Percentiles rank a stretch among this genome's conserved stretches.
Conservation (phyloP, 129 eudicot species). For the Flaveria robusta region DNA sequence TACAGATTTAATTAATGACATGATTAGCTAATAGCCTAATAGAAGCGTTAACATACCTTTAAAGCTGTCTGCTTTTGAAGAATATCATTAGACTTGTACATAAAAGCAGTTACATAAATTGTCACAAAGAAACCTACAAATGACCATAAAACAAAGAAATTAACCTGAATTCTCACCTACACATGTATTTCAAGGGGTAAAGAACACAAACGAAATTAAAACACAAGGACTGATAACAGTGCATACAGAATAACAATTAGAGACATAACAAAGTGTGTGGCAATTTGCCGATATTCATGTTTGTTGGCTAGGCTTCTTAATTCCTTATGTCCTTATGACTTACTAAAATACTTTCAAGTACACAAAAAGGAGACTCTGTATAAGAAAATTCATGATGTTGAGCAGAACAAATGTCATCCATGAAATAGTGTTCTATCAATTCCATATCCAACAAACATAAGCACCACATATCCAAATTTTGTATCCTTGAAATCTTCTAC, state of each 20-base stretch:
- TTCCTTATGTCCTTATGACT: neutral
- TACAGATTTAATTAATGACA: neutral
- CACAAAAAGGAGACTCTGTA: neutral
- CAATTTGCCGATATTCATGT: neutral
- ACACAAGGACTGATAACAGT: neutral
- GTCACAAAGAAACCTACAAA: constrained; percentile 76
- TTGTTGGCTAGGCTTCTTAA: neutral
- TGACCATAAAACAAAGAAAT: constrained; percentile 17
- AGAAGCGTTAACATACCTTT: constrained; percentile 44
- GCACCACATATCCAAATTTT: neutral
- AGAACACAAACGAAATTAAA: constrained; percentile 2
- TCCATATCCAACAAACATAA: neutral
- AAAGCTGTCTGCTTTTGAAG: constrained; percentile 78
- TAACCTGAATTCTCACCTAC: neutral
- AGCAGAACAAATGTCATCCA: neutral
- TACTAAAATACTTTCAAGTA: neutral
- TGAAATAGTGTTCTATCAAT: neutral
- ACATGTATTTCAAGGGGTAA: neutral
- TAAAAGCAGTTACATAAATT: constrained; percentile 60
- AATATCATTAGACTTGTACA: constrained; percentile 87
- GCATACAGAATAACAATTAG: constrained; percentile 11
- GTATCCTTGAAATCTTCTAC: neutral
- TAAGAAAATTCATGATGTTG: neutral
- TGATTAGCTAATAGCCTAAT: neutral
- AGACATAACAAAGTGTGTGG: neutral